A percentile compares a stretch with the other conserved stretches of the same genome.
Conservation (phyloP, 2,329 filamentous ascomycete species). For the Chaetomiaceae sp. region DNA sequence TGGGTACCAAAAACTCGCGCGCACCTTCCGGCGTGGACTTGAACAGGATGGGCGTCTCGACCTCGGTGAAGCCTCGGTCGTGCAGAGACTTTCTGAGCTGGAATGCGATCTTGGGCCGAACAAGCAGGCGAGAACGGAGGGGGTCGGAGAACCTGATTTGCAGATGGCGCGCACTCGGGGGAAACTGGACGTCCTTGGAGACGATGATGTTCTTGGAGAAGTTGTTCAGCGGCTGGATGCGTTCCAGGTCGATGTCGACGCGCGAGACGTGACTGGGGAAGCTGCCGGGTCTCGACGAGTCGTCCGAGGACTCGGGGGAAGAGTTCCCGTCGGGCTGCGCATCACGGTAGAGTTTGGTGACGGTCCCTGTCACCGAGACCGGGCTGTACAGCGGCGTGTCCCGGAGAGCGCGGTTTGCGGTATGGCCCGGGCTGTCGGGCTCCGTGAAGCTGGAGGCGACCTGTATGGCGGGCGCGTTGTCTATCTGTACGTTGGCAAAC, state of each 20-base stretch:
- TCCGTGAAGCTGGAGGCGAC: conserved; percentile 36
- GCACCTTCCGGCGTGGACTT: conserved; percentile 97
- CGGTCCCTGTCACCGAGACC: conserved; percentile 41
- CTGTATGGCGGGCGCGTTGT: conserved; percentile 32
- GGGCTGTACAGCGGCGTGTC: conserved; percentile 46
- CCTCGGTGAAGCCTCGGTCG: conserved; percentile 59
- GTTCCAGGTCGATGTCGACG: conserved; percentile 56
- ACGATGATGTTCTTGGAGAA: conserved; percentile 74
- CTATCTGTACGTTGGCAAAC: conserved; percentile 55
- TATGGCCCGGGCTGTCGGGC: conserved; percentile 30
- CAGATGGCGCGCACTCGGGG: conserved; percentile 69
- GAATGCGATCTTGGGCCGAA: conserved; percentile 54
- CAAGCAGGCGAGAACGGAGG: conserved; percentile 61
- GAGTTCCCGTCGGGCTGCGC: not conserved
- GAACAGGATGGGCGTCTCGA: conserved; percentile 92
- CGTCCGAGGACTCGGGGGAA: conserved; percentile 5
- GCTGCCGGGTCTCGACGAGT: conserved; percentile 3
- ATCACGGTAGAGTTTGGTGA: conserved; percentile 25
- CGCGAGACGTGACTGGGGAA: conserved; percentile 21
- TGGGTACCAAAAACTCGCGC: conserved; percentile 89
- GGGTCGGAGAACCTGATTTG: conserved; percentile 71
- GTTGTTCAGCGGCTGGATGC: conserved; percentile 62
- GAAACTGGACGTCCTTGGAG: conserved; percentile 66
- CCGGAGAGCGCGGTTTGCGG: conserved; percentile 37
- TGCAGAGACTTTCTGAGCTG: conserved; percentile 45